Conservation (phyloP, 2,329 filamentous ascomycete species). For the Fusarium hainanense region DNA sequence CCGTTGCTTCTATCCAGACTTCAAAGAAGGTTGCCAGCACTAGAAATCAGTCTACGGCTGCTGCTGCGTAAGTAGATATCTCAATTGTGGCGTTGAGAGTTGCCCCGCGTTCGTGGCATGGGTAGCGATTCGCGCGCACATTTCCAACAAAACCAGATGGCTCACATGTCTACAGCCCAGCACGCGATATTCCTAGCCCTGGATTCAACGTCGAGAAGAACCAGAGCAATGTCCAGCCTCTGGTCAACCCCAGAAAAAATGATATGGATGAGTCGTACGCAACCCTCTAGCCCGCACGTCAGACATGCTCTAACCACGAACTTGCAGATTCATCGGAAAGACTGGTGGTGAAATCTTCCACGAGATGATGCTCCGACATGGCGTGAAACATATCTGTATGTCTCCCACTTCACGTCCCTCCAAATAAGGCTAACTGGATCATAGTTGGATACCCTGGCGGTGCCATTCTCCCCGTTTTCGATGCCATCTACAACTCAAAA, state of each 20-base stretch:
- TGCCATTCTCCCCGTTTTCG: slow-evolving; percentile 96
- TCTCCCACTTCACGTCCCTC: slow-evolving; percentile 44
- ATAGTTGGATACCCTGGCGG: slow-evolving; percentile 90
- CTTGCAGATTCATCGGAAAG: slow-evolving; percentile 84
- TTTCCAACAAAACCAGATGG: neutral
- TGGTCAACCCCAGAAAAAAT: slow-evolving; percentile 68
- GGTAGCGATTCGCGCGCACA: slow-evolving; percentile 8
- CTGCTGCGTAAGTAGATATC: slow-evolving; percentile 47
- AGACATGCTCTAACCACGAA: slow-evolving; percentile 2
- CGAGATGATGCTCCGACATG: slow-evolving; percentile 96
- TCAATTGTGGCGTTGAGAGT: slow-evolving; percentile 4
- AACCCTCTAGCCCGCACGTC: slow-evolving; percentile 7
- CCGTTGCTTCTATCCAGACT: slow-evolving; percentile 50
- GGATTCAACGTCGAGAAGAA: slow-evolving; percentile 65
- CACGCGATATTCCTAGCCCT: slow-evolving; percentile 71
- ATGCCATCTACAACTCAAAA: slow-evolving; percentile 98
- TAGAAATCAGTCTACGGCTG: slow-evolving; percentile 25
- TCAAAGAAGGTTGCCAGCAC: slow-evolving; percentile 13
- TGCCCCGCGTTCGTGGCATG: slow-evolving; percentile 30
- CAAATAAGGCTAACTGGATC: slow-evolving; percentile 43
- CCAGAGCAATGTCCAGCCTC: slow-evolving; percentile 74
- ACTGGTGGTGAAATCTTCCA: slow-evolving; percentile 97
- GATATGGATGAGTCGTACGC: slow-evolving; percentile 86
- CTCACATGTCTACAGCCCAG: slow-evolving; percentile 49
- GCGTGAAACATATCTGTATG: slow-evolving; percentile 94